phyloP scores from a whole-genome alignment of 495 filamentous ascomycete species.

The Neurospora africana region DNA sequence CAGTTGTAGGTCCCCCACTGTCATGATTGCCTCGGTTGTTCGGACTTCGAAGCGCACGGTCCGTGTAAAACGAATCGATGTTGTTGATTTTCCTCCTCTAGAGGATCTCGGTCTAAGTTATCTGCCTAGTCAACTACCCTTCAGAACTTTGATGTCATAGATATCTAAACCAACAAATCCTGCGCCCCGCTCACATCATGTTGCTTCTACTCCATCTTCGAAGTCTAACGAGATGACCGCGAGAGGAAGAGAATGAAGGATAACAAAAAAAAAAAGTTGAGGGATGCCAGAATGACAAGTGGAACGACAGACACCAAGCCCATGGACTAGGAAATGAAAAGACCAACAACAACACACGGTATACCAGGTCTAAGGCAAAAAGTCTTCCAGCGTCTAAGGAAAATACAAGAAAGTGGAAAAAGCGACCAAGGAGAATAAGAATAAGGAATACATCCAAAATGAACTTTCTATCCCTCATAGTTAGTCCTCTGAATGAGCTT shows the following conservation, averaged over 20 bases:
- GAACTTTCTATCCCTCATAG: slow-evolving; percentile 13
- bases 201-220: not conserved
- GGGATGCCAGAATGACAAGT: not conserved
- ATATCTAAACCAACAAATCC: not conserved
- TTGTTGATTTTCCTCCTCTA: not conserved
- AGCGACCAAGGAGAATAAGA: not conserved
- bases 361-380: not conserved
- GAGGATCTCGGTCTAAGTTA: not conserved
- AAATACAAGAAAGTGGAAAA: not conserved
- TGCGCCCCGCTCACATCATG: not conserved
- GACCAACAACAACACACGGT: not conserved
- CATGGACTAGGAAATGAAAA: not conserved
- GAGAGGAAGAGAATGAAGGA: slow-evolving; percentile 1
- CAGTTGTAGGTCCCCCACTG: not conserved
- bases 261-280: not conserved
- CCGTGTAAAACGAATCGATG: not conserved
- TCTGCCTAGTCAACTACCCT: not conserved
- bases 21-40: not conserved
- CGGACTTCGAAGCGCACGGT: not conserved
- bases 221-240: not conserved
- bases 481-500: slow-evolving; percentile 22
- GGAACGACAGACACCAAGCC: not conserved
- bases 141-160: not conserved
- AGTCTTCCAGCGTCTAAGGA: not conserved
- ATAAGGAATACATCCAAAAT: not conserved